A percentile compares a stretch with the other conserved stretches of the same genome.
phyloP scores from a whole-genome alignment of 768 basidiomycete species.

The Mycena olivaceomarginata region DNA sequence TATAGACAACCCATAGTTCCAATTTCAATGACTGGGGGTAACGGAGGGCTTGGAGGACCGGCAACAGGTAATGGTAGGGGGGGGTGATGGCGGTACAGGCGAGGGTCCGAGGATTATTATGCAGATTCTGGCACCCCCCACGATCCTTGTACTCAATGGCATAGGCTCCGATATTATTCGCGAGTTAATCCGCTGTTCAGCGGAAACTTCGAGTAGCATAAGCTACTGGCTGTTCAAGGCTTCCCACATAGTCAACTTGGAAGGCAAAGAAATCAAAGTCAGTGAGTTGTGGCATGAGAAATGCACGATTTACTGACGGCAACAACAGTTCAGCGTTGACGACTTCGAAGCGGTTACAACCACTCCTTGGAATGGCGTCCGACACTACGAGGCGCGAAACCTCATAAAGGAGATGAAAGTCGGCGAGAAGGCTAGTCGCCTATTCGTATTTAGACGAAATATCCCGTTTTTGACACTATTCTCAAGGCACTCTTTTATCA shows the following conservation, averaged over 20 bases:
- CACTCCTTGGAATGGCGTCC: slow-evolving; percentile 92
- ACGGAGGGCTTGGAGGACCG: no score
- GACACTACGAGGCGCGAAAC: slow-evolving; percentile 89
- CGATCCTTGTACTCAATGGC: no score
- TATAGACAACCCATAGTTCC: no score
- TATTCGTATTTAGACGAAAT: neutral
- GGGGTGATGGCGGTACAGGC: neutral
- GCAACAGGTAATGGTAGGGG: neutral
- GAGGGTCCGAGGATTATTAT: no score
- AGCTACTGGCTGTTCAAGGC: slow-evolving; percentile 89
- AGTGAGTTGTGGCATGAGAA: slow-evolving; percentile 10
- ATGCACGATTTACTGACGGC: neutral
- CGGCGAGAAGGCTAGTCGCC: slow-evolving; percentile 78
- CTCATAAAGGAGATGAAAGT: slow-evolving; percentile 88
- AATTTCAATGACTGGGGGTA: no score
- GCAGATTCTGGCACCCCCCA: no score
- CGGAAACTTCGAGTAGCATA: slow-evolving; percentile 19
- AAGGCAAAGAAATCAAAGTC: slow-evolving; percentile 87
- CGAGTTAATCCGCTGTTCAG: neutral
- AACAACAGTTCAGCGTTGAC: slow-evolving; percentile 85
- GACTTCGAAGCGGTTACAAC: slow-evolving; percentile 85
- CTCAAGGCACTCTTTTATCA: slow-evolving; percentile 89
- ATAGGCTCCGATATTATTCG: no score
- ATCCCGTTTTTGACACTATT: neutral
- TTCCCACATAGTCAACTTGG: slow-evolving; percentile 84